Evolutionary conservation across 2,329 filamentous ascomycete genomes (phyloP).

Genomic region (Claviceps pusilla): DNA sequence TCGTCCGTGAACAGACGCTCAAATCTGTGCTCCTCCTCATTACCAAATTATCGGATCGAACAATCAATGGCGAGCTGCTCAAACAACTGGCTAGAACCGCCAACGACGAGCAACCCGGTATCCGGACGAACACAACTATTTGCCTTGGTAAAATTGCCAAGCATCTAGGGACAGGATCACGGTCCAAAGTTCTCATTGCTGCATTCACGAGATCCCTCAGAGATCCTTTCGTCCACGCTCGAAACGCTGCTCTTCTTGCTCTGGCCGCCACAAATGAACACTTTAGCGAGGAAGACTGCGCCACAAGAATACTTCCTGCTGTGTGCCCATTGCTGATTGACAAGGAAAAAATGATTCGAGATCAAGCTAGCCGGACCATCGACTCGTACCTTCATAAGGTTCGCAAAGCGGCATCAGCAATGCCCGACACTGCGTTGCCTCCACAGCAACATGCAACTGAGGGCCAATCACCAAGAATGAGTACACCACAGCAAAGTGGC

Average conservation of each 20-base stretch:
- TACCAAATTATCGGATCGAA: conserved; percentile 76
- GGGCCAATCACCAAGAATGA: conserved; percentile 53
- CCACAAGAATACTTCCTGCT: conserved; percentile 64
- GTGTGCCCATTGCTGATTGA: conserved; percentile 78
- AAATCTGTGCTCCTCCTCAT: conserved; percentile 85
- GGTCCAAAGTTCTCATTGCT: conserved; percentile 81
- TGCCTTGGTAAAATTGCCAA: conserved; percentile 93
- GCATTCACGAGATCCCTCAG: conserved; percentile 80
- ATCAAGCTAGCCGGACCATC: conserved; percentile 79
- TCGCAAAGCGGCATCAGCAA: conserved; percentile 57
- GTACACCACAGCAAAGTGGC: conserved; percentile 55
- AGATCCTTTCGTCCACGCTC: conserved; percentile 87
- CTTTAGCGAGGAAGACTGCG: conserved; percentile 83
- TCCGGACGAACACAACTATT: conserved; percentile 95
- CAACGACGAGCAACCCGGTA: conserved; percentile 94
- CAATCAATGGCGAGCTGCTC: conserved; percentile 83
- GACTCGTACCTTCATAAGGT: conserved; percentile 75
- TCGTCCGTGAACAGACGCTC: conserved; percentile 89
- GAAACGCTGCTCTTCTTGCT: conserved; percentile 78
- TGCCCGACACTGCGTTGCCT: conserved; percentile 70
- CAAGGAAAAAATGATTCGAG: conserved; percentile 87
- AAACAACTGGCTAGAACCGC: conserved; percentile 87
- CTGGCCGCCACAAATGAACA: conserved; percentile 71
- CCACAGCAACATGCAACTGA: conserved; percentile 43
- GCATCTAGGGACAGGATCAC: conserved; percentile 61